These are phyloP conservation scores for Candida sanyaensis DNA, from an alignment of 1,139 yeast genomes.

Conservation along the genomic window DNA sequence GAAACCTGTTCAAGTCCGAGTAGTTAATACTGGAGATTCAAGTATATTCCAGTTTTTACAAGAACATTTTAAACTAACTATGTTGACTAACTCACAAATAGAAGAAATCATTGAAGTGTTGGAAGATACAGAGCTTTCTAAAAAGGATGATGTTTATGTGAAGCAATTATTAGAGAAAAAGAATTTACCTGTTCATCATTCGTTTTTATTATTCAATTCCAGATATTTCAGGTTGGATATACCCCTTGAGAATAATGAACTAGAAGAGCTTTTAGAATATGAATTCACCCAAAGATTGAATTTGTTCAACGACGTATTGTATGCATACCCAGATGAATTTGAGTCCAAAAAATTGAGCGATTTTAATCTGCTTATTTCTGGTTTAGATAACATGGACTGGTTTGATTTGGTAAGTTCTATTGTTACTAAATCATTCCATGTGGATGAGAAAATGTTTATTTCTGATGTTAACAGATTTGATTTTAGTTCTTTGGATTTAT, in stretches of 20 bases:
- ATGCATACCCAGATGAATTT: slow-evolving; percentile 32
- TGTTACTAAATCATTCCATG: slow-evolving; percentile 48
- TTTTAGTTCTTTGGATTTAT: slow-evolving; percentile 36
- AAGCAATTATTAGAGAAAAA: slow-evolving; percentile 19
- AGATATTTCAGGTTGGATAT: slow-evolving; percentile 38
- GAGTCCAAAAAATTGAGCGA: slow-evolving; percentile 21
- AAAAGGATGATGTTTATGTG: neutral
- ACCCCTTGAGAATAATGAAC: slow-evolving; percentile 20
- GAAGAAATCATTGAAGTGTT: slow-evolving; percentile 15
- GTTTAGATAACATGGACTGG: slow-evolving; percentile 35
- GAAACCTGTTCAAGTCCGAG: slow-evolving; percentile 36
- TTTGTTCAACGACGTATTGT: slow-evolving; percentile 29
- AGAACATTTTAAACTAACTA: slow-evolving; percentile 12
- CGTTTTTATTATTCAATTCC: slow-evolving; percentile 41
- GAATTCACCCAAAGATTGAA: slow-evolving; percentile 39
- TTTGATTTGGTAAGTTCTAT: slow-evolving; percentile 47
- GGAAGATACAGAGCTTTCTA: slow-evolving; percentile 6
- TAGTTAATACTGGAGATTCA: slow-evolving; percentile 27
- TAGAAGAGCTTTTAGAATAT: slow-evolving; percentile 32
- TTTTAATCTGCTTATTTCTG: slow-evolving; percentile 17
- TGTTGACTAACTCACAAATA: slow-evolving; percentile 18
- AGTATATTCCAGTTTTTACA: slow-evolving; percentile 7
- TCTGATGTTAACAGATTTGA: slow-evolving; percentile 48
- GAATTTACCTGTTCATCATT: slow-evolving; percentile 36
- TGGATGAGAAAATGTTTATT: slow-evolving; percentile 34